Conservation (phyloP, 2,329 filamentous ascomycete genomes). For the Fusarium sp. region DNA sequence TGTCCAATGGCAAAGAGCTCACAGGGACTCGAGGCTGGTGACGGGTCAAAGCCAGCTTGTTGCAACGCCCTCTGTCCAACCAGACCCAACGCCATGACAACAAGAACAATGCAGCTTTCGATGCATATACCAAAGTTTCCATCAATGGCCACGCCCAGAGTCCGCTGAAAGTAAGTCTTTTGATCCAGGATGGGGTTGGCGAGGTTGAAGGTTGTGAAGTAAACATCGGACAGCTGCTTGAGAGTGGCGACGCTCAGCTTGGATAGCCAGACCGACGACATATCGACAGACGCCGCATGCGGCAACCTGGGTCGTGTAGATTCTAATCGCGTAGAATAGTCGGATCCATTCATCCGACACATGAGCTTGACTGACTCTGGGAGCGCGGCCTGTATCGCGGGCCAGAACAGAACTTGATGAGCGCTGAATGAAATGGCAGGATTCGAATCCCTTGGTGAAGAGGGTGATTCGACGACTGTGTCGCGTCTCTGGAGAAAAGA, state of each 20-base stretch:
- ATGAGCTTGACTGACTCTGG: constrained; percentile 23
- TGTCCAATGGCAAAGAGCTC: background rate
- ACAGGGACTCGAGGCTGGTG: background rate
- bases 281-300: constrained; percentile 1
- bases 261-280: constrained; percentile 4
- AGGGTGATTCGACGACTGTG: constrained; percentile 9
- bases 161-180: constrained; percentile 33
- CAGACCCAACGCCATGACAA: constrained; percentile 17
- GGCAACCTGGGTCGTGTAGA: constrained; percentile 14
- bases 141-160: constrained; percentile 25
- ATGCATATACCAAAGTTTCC: constrained; percentile 26
- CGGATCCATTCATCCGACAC: constrained; percentile 25
- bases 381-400: constrained; percentile 3
- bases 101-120: constrained; percentile 25
- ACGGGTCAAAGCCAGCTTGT: constrained; percentile 8
- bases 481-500: constrained; percentile 11
- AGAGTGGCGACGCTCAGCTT: constrained; percentile 16
- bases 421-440: constrained; percentile 30
- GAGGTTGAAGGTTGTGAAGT: constrained; percentile 25
- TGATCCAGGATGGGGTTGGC: constrained; percentile 27
- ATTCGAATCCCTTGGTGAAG: background rate
- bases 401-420: constrained; percentile 23
- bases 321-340: constrained; percentile 15
- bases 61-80: constrained; percentile 16
- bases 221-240: constrained; percentile 29